Conservation (phyloP, 768 basidiomycete species). For the Hirschioporus abietinus region DNA sequence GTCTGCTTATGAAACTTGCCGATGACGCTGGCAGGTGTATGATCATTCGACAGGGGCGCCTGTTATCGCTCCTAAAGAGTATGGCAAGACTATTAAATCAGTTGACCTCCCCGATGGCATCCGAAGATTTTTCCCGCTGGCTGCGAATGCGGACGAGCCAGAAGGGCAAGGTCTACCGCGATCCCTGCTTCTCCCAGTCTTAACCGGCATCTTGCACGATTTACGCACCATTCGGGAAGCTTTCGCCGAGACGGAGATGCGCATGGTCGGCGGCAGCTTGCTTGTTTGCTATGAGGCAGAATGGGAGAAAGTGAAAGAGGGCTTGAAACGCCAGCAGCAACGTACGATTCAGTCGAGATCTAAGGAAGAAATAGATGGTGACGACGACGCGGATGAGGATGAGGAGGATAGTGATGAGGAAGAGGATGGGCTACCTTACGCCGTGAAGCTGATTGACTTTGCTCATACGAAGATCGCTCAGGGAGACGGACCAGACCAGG, state of each 20-base stretch:
- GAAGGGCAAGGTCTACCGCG: conserved; percentile 47
- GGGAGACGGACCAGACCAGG: conserved; percentile 73
- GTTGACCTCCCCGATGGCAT: conserved; percentile 74
- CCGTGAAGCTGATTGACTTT: conserved; percentile 88
- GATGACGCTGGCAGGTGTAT: conserved; percentile 51
- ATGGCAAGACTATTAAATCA: conserved; percentile 70
- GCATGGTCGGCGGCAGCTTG: conserved; percentile 79
- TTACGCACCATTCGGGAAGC: conserved; percentile 45
- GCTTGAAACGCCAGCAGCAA: conserved; percentile 28
- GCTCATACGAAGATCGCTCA: conserved; percentile 73
- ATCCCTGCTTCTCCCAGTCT: conserved; percentile 48
- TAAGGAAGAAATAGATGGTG: conserved; percentile 29
- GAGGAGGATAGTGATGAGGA: conserved; percentile 34
- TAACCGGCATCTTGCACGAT: conserved; percentile 48
- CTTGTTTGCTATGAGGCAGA: conserved; percentile 79
- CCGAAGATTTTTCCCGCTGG: conserved; percentile 69
- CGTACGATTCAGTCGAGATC: conserved; percentile 9
- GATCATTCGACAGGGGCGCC: conserved; percentile 52
- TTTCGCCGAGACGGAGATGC: conserved; percentile 53
- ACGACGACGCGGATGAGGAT: conserved; percentile 31
- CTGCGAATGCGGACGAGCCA: conserved; percentile 10
- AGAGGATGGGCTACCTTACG: conserved; percentile 43
- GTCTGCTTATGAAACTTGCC: conserved; percentile 2
- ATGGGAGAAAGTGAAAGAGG: conserved; percentile 30
- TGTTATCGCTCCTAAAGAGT: conserved; percentile 62